Evolutionary conservation across 352 stramenopile genomes (phyloP), one percentile per base, ranked within the genome.

Genomic region (Phytophthora vignae): DNA sequence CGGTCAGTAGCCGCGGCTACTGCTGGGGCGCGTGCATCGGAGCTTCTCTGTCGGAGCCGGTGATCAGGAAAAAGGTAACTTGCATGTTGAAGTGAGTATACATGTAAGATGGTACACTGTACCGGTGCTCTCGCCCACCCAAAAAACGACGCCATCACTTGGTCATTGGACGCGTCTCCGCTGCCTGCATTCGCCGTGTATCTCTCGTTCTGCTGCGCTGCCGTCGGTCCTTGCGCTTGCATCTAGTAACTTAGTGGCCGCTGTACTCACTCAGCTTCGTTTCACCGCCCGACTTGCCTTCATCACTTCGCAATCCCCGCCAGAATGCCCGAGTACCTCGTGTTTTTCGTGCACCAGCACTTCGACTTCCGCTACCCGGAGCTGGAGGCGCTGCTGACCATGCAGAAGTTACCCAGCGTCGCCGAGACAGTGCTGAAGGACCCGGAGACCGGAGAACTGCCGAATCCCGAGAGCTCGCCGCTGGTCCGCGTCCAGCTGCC

Each of bases 321-420:
- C 33, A 60, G 15, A 69, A 89, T 89, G 84, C 82, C 74, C 40
- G 84, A 91, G 70, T 94, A 90, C 72, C 81, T 94, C 59, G 85
- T 94, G 22, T 92, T 89, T 69, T 94, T 92, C 73, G 87, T 94
- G 73, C 87, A 94, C 63, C 85, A 87, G 52, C 87, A 94, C 81
- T 94, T 93, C 40, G 79, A 89, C 54, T 95, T 95, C 73, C 85
- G 89, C 19, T 93, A 94, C 61, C 86, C 89, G 19, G 89, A 96
- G 69, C 72, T 96, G 33, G 84, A 93, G 69, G 85, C 89, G 33
- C 67, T 96, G 62, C 74, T 95, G 48, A 79, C 77, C 49, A 69
- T 96, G 64, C 87, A 94, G 55, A 53, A 76, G 3, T 73, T 95
- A 2, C 58, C 63, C 9, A 65, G 77, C 15, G 53, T 73, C 3